Conservation (phyloP, 2,329 filamentous ascomycete genomes). For the Seiridium cupressi region DNA sequence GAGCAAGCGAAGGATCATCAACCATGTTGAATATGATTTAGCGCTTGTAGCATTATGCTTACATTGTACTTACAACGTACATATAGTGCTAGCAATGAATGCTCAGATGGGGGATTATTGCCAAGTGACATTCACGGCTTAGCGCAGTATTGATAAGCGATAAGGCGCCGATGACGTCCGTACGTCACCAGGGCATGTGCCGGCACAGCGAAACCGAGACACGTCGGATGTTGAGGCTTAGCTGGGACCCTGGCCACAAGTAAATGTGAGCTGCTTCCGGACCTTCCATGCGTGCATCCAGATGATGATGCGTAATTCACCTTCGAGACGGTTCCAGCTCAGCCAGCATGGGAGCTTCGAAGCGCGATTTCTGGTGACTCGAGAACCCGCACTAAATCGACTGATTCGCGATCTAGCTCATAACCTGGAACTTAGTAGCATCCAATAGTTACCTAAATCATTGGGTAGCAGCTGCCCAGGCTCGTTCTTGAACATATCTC, state of each 20-base stretch:
- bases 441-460: background rate
- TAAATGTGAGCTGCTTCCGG: background rate
- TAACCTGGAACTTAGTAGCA: background rate
- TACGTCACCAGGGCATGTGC: background rate
- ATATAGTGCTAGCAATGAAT: too few relatives aligned
- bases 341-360: background rate
- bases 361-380: background rate
- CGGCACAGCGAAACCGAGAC: slow-evolving; percentile 7
- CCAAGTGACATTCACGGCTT: background rate
- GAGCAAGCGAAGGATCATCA: too few relatives aligned
- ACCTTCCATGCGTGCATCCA: background rate
- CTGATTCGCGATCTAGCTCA: background rate
- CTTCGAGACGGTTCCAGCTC: background rate
- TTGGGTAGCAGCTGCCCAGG: background rate
- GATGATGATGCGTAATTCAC: too few relatives aligned
- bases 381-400: background rate
- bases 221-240: slow-evolving; percentile 17
- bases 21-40: too few relatives aligned
- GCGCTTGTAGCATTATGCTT: too few relatives aligned
- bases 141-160: slow-evolving; percentile 2
- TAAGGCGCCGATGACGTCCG: background rate
- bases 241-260: slow-evolving; percentile 8
- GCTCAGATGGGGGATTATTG: too few relatives aligned
- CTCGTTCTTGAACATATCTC: background rate
- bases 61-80: too few relatives aligned